Evolutionary conservation across 192 early-diverging fungal genomes (phyloP), one percentile per base, ranked within the genome.

Genomic region (Backusella circina): DNA sequence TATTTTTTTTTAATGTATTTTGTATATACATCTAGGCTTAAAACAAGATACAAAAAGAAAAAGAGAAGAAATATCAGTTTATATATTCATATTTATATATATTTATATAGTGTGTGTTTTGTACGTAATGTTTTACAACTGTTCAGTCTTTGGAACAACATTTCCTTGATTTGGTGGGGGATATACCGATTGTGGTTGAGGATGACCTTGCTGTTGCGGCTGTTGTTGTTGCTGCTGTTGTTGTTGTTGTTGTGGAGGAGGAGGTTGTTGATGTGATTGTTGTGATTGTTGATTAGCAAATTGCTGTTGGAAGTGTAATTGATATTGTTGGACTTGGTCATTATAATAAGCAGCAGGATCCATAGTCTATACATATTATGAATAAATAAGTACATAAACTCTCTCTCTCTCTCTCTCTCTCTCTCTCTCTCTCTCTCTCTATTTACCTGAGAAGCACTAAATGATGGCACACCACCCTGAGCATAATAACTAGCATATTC

Each of bases 241-340:
- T 36, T 71, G 70, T 7, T 33, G 70, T n/a, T 54, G 70, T n/a
- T 18, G 39, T 32, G 38, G 28, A 4, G 37, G 67, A 13, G 32
- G 41, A 33, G 41, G 70, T 15, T 71, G 70, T 51, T 71, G 70
- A 51, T 32, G 39, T 50, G 38, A 31, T 68, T 38, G 67, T 68
- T 74, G 57, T 23, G 70, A 18, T 26, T 78, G 76, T 38, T 71
- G 70, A n/a, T 67, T 47, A 47, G 77, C 77, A 65, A 79, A 79
- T 71, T 79, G 44, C 44, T 47, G 77, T 54, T 79, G 77, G n/a
- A 79, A 37, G 47, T 79, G 77, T 21, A 80, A 66, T 51, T 82
- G 77, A 67, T 78, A 78, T 51, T 82, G 81, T n/a, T 82, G 81
- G 5, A 82, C 57, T 72, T 82, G 77, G 15, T 82, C 81, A 65